phyloP scores from a whole-genome alignment of 164 flowering plant genomes.

The Cinnamomum chago region DNA sequence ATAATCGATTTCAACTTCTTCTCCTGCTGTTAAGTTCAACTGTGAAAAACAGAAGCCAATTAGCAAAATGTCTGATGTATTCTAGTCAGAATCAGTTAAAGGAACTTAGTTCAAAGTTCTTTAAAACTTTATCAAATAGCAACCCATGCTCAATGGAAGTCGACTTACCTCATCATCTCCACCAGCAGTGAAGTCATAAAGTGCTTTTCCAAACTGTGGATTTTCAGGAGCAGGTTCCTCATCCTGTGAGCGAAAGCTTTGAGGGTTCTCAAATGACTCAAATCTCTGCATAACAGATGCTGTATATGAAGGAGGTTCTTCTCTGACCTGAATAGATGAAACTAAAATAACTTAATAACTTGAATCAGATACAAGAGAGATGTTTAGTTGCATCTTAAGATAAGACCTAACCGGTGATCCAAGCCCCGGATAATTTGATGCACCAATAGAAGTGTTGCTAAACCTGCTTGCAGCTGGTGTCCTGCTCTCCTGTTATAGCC shows the following conservation, averaged over 20 bases:
- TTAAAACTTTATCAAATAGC: not conserved
- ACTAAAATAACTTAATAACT: constrained; percentile 6
- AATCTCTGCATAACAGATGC: constrained; percentile 52
- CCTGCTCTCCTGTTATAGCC: constrained; percentile 48
- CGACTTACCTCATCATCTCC: constrained; percentile 91
- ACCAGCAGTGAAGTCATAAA: constrained; percentile 97
- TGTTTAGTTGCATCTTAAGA: not conserved
- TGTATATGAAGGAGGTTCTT: constrained; percentile 85
- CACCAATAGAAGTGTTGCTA: constrained; percentile 34
- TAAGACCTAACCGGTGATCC: constrained; percentile 67
- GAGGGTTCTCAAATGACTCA: constrained; percentile 90
- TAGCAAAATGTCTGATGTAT: not conserved
- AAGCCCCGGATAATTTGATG: constrained; percentile 44
- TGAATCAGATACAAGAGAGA: not conserved
- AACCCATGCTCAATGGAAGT: not conserved
- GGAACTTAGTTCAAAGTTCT: too few relatives aligned
- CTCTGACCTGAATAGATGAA: constrained; percentile 58
- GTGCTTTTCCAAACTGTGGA: constrained; percentile 72
- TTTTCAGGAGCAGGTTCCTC: constrained; percentile 49
- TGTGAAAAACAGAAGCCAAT: constrained; percentile 32
- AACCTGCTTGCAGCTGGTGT: constrained; percentile 48
- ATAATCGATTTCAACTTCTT: constrained; percentile 87
- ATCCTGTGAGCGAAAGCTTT: constrained; percentile 55
- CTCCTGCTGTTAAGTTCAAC: constrained; percentile 92
- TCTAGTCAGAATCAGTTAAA: not conserved